Evolutionary conservation across 139 green algal genomes (phyloP).

Genomic region (Mesotaenium endlicherianum): DNA sequence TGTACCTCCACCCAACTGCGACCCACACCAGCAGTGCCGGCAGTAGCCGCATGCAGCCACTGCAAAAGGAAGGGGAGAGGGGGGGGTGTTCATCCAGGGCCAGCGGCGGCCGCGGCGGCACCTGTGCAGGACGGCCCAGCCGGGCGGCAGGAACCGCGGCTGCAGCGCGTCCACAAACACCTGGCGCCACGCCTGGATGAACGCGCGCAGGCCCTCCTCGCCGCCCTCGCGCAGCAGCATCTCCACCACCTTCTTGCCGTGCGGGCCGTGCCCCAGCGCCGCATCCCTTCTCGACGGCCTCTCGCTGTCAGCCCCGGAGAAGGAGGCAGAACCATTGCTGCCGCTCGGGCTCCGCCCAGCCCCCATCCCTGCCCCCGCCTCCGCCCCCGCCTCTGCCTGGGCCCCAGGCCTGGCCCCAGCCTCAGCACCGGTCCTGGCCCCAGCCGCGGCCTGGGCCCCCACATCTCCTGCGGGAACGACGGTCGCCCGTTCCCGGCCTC

Average conservation of each 20-base stretch:
- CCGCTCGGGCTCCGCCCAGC: no score
- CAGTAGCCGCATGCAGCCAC: not conserved
- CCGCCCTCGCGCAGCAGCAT: constrained; percentile 15
- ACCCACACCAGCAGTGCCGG: no score
- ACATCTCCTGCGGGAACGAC: no score
- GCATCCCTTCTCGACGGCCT: not conserved
- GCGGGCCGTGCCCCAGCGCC: constrained; percentile 25
- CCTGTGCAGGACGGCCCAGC: constrained; percentile 45
- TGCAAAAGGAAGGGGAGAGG: not conserved
- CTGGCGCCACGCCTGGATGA: constrained; percentile 31
- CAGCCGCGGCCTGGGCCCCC: no score
- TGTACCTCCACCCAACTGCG: not conserved
- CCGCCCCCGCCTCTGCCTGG: no score
- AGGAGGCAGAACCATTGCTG: not conserved
- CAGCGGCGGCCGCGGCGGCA: not conserved
- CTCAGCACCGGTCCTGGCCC: no score
- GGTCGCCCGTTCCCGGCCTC: no score
- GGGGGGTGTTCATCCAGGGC: not conserved
- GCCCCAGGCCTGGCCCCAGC: no score
- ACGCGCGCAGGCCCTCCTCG: constrained; percentile 29
- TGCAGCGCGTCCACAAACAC: constrained; percentile 36
- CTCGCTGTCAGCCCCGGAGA: not conserved
- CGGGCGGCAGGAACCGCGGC: constrained; percentile 33
- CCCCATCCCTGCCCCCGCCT: no score
- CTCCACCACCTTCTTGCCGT: constrained; percentile 31